Evolutionary conservation across 257 asterid species (phyloP), one percentile per base, ranked within the genome.

Genomic region (Asclepias syriaca): DNA sequence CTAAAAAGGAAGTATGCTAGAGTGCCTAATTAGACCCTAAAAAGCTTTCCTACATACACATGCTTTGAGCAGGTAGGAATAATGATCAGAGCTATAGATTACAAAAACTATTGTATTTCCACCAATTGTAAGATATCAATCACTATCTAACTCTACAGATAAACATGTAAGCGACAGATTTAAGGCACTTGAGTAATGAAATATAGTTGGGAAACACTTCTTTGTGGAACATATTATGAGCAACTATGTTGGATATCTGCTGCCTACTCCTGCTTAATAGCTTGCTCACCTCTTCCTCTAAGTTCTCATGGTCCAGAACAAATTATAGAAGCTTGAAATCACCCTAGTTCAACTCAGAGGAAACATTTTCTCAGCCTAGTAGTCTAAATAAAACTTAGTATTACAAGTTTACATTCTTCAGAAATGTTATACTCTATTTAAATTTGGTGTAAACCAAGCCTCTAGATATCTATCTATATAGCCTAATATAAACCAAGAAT

Each of bases 91-190:
- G 50, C 50, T 49, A 37, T 18, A 6, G 68, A 37, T 37, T 14
- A 64, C n/a, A 14, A 24, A 37, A 14, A 34, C 50, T 64, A 16
- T 64, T 19, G 15, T 16, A 64, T 37, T 64, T 37, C 27, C 29
- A 64, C 29, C 68, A 64, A 64, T 64, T 64, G 37, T 64, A 64
- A 8, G 50, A 37, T 64, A 2, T 64, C 68, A 64, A 45, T 64
- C 50, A 18, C 68, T 9, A 16, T 64, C 68, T 16, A 64, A 37
- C 16, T 10, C 24, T 37, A 64, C 50, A 64, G 27, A 63, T 63
- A 34, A 63, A 34, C 40, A 63, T 15, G 21, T 15, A 34, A 27
- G 3, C 16, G 48, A 34, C 48, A 32, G 46, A 40, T 34, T 19
- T 37, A 63, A 4, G 18, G 48, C 48, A 34, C 13, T 32, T 22